phyloP scores from a whole-genome alignment of 331 rosid species.

The Phaseolus coccineus region DNA sequence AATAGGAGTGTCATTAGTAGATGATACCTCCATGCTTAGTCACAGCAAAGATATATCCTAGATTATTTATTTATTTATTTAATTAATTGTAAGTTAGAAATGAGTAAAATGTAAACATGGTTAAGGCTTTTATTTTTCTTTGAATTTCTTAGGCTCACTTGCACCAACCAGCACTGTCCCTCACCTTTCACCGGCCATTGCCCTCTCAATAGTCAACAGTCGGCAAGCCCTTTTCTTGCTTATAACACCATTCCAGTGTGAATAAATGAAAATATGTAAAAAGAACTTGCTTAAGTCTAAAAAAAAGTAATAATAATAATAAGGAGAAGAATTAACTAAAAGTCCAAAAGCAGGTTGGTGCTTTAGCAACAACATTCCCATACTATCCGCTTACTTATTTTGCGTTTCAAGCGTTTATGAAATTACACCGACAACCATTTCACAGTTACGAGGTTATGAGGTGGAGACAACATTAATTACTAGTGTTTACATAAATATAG shows the following conservation, averaged over 20 bases:
- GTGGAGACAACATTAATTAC: background rate
- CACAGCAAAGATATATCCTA: no score
- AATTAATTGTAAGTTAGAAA: no score
- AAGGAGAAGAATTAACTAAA: background rate
- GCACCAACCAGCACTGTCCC: background rate
- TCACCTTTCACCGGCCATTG: constrained; percentile 1
- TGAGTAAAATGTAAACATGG: no score
- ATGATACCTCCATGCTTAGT: no score
- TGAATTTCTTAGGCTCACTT: background rate
- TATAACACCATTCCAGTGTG: background rate
- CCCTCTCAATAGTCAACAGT: background rate
- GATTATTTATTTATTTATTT: no score
- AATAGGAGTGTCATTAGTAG: no score
- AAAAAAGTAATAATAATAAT: background rate
- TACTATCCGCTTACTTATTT: background rate
- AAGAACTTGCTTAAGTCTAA: no score
- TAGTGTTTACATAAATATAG: background rate
- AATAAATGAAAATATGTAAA: background rate
- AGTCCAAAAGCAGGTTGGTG: background rate
- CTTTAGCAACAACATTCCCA: background rate
- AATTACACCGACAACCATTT: constrained; percentile 12
- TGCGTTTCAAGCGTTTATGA: background rate
- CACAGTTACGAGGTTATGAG: background rate
- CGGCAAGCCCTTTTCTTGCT: constrained; percentile 16
- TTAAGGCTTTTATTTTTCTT: no score